Conservation (phyloP, 2,329 filamentous ascomycete species). For the Curvularia lunata region DNA sequence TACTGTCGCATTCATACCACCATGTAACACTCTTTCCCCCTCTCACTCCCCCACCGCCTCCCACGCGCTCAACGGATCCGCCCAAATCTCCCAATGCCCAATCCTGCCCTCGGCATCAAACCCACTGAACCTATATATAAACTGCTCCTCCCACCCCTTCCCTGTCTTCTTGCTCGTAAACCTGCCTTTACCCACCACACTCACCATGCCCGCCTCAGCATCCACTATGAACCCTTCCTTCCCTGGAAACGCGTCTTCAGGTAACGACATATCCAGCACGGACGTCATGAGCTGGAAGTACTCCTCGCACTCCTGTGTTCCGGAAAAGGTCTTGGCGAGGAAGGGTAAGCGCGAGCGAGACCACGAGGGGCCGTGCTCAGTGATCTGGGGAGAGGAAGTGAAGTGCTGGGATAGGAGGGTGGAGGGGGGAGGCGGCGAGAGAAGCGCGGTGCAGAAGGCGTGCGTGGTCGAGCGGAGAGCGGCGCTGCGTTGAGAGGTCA, state of each 20-base stretch:
- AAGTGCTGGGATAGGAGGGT: constrained; percentile 40
- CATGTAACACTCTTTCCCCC: neutral
- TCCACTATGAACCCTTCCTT: constrained; percentile 48
- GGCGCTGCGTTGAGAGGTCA: constrained; percentile 9
- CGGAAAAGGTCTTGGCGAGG: constrained; percentile 48
- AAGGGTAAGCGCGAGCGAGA: constrained; percentile 48
- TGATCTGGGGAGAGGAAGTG: constrained; percentile 42
- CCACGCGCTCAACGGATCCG: constrained; percentile 54
- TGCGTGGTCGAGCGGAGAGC: constrained; percentile 34
- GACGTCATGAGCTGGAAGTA: constrained; percentile 49
- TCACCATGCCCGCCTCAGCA: constrained; percentile 45
- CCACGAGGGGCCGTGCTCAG: constrained; percentile 53
- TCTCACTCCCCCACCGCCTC: constrained; percentile 39
- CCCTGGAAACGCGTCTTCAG: constrained; percentile 42
- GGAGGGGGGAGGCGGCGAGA: constrained; percentile 33
- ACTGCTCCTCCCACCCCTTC: constrained; percentile 50
- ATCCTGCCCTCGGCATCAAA: constrained; percentile 50
- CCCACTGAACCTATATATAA: constrained; percentile 51
- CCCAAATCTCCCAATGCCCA: constrained; percentile 55
- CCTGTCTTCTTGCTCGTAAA: constrained; percentile 51
- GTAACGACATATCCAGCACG: constrained; percentile 44
- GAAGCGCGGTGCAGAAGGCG: constrained; percentile 40
- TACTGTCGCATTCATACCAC: neutral
- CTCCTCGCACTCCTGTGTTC: constrained; percentile 43
- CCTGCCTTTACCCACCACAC: constrained; percentile 43